Base-by-base conservation (phyloP, 2,329 filamentous ascomycete genomes). In the Acrocalymma vagum region DNA sequence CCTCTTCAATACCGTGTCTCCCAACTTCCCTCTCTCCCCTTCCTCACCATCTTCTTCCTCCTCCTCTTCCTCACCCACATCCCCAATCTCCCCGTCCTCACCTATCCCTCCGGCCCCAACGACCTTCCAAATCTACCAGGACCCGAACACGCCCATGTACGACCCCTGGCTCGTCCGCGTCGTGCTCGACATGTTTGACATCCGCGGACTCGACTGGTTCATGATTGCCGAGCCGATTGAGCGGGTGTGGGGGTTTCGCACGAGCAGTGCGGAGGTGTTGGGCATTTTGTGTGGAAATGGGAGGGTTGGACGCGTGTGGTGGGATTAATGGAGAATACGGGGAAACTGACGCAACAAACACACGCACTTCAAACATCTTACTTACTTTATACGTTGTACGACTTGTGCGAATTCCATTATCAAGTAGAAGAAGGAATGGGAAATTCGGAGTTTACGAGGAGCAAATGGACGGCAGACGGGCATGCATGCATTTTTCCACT, bases 151-250 rank as follows among this genome's bases (percentile, higher is more conserved):
- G 11, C 53, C 57, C 1, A 65, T 64, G 58, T 58, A 61, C 32
- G 62, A 63, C 25, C 66, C 66, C 10, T 69, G 60, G 63, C 60
- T 71, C 10, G 67, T 70, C 5, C 51, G 61, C 9, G 55, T 65
- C 6, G 67, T 71, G 10, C 58, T 71, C 8, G 63, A 69, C 33
- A 43, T 70, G 41, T 61, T 60, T 38, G 68, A 71, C 38, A 56
- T 63, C 6, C 48, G 62, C 4, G 52, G 62, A 1, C 48, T 69
- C n/a, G 60, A 62, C 36, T 71, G 68, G 68, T 69, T 57, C 53
- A 58, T 53, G n/a, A 68, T 71, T 30, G 61, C 63, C 5, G 64
- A 63, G 34, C 58, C 61, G 8, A 53, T 71, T 28, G 54, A 60
- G 51, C 48, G 65, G 16, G 43, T 64, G 5, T 70, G 65, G 59